Evolutionary conservation across 257 asterid species (phyloP), one percentile per base, ranked within the genome.

Genomic region (Scutellaria minor): DNA sequence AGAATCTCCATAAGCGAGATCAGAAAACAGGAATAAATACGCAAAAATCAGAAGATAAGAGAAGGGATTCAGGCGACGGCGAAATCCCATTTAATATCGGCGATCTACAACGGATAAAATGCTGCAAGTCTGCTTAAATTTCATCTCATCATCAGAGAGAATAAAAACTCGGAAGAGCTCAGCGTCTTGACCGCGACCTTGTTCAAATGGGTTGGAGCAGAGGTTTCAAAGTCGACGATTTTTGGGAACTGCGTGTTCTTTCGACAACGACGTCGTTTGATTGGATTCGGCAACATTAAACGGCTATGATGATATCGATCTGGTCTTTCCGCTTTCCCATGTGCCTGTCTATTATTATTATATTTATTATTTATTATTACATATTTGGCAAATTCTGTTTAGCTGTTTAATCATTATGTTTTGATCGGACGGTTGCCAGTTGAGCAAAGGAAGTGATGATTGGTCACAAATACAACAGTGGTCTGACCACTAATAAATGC

Each of bases 61-160:
- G 50, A 39, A 37, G 73, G 51, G 68, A 64, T 67, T 70, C 75
- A 55, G 64, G 76, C 85, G 47, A 66, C 72, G 81, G 67, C 70
- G 83, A 71, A 77, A 77, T 81, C 89, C 96, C 96, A 88, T 88
- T 76, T 84, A 85, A 71, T 58, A 68, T 22, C 82, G 70, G 81
- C 71, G 78, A 80, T 72, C 60, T 20, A 66, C 18, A 39, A 58
- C 67, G 56, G 35, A 42, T 35, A 66, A 48, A 81, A 9, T 62
- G 75, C 68, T 66, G 46, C 45, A 64, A 60, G 18, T 55, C 66
- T 22, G 76, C 74, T 24, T 46, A 62, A 54, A 35, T 66, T 48
- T 75, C 83, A 81, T 78, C 78, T 71, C 85, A 78, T 81, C 42
- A 24, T 44, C 50, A 24, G 27, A 24, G 27, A 24, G 27, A 24